Conservation (phyloP, 768 basidiomycete species). For the Lyophyllum shimeji region DNA sequence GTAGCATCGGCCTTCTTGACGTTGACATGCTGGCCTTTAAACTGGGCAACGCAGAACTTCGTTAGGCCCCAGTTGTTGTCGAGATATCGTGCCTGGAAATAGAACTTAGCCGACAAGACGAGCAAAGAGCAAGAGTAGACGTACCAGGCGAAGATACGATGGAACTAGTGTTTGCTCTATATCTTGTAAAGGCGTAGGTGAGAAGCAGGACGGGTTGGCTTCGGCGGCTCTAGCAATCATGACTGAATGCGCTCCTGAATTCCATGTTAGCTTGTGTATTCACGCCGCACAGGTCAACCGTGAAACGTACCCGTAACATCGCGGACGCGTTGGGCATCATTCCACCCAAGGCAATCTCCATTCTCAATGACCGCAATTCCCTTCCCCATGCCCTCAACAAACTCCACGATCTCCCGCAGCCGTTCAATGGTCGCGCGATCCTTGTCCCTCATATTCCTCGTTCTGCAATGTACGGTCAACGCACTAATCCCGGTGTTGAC, state of each 20-base stretch:
- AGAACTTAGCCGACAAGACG: not conserved
- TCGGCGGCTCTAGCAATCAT: constrained; percentile 98
- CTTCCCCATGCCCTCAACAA: constrained; percentile 70
- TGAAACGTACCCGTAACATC: constrained; percentile 63
- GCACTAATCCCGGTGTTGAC: constrained; percentile 85
- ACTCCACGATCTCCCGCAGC: constrained; percentile 82
- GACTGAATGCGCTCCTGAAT: constrained; percentile 76
- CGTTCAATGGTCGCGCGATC: constrained; percentile 80
- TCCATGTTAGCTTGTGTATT: not conserved
- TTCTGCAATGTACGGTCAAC: constrained; percentile 94
- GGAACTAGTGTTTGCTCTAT: constrained; percentile 70
- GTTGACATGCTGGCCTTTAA: constrained; percentile 63
- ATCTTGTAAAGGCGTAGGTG: constrained; percentile 62
- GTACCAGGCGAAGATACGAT: constrained; percentile 71
- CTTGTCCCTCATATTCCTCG: constrained; percentile 83
- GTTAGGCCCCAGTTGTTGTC: constrained; percentile 82
- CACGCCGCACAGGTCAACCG: too few relatives aligned
- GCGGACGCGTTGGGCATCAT: constrained; percentile 76
- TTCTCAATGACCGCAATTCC: constrained; percentile 92
- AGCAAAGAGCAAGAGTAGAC: constrained; percentile 8
- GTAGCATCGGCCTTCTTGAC: constrained; percentile 62
- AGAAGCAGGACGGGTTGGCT: constrained; percentile 88
- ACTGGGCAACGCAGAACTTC: constrained; percentile 84
- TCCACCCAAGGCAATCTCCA: constrained; percentile 82
- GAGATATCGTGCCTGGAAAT: constrained; percentile 66